phyloP scores from a whole-genome alignment of 1,139 yeast genomes.

The Debaryomyces singareniensis region DNA sequence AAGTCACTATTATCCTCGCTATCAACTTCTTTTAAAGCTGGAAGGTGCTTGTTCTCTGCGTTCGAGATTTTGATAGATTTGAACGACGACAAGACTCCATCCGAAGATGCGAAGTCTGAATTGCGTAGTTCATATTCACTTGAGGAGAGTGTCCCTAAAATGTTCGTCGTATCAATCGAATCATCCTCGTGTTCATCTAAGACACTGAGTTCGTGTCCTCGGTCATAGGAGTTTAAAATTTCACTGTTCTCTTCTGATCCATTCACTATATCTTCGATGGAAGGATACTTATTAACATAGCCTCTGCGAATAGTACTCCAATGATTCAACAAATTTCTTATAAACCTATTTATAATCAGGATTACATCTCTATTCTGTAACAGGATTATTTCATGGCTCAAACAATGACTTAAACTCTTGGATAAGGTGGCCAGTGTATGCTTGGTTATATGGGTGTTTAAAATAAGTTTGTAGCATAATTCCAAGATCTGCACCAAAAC shows the following conservation, averaged over 20 bases:
- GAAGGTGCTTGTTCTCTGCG: background rate
- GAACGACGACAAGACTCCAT: background rate
- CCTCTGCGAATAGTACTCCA: constrained; percentile 25
- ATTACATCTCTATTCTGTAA: constrained; percentile 39
- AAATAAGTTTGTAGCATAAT: constrained; percentile 29
- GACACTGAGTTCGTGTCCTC: constrained; percentile 25
- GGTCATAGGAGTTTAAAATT: constrained; percentile 18
- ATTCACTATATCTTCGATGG: constrained; percentile 14
- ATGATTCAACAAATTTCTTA: constrained; percentile 41
- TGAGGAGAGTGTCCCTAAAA: background rate
- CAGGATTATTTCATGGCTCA: constrained; percentile 46
- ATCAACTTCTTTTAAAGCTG: background rate
- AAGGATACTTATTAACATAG: constrained; percentile 5
- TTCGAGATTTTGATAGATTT: background rate
- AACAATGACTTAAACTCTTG: constrained; percentile 42
- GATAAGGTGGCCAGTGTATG: constrained; percentile 42
- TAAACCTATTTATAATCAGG: constrained; percentile 43
- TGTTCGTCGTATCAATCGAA: constrained; percentile 7
- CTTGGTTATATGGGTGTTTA: constrained; percentile 27
- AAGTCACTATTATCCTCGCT: background rate
- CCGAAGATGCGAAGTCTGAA: background rate
- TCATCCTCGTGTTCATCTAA: constrained; percentile 16
- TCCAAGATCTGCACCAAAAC: constrained; percentile 38
- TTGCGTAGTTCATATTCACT: background rate
- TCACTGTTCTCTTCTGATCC: constrained; percentile 10